Conservation (phyloP, 306 rosid genomes). For the Trifolium repens region DNA sequence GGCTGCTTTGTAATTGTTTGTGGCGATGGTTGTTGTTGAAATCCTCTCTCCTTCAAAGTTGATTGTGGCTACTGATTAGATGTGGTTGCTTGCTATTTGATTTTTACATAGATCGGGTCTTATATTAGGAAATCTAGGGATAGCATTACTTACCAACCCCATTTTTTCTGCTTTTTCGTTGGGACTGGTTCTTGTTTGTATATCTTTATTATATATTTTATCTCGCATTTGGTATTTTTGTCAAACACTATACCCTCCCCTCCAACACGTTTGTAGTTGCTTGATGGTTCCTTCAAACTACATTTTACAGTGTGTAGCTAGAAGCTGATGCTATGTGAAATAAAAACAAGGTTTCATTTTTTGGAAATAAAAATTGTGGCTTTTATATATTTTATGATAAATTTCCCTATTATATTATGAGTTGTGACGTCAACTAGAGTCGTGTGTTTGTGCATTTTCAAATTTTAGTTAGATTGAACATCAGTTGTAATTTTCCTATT, state of each 20-base stretch:
- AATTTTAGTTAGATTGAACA: not conserved
- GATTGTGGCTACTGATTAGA: not conserved
- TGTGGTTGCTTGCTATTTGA: not conserved
- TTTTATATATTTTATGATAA: not conserved
- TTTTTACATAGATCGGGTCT: not conserved
- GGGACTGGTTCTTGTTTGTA: too few species aligned
- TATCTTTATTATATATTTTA: too few species aligned
- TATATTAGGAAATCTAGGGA: too few species aligned
- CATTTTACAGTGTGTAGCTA: not conserved
- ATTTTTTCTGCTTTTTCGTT: too few species aligned
- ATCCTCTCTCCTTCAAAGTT: not conserved
- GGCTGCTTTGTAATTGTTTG: not conserved
- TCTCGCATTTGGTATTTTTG: not conserved
- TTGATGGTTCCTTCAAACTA: not conserved
- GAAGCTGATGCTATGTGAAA: conserved; percentile 15
- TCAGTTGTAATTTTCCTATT: not conserved
- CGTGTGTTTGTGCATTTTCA: not conserved
- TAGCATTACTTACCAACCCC: too few species aligned
- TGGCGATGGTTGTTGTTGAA: not conserved
- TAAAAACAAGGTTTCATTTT: not conserved
- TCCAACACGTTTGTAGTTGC: not conserved
- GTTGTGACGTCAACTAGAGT: not conserved
- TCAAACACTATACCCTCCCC: not conserved
- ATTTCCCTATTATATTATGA: not conserved
- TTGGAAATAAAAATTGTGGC: not conserved